These are phyloP conservation scores for Neobulgaria alba DNA, from an alignment of 2,329 filamentous ascomycete species.

Conservation along the genomic window DNA sequence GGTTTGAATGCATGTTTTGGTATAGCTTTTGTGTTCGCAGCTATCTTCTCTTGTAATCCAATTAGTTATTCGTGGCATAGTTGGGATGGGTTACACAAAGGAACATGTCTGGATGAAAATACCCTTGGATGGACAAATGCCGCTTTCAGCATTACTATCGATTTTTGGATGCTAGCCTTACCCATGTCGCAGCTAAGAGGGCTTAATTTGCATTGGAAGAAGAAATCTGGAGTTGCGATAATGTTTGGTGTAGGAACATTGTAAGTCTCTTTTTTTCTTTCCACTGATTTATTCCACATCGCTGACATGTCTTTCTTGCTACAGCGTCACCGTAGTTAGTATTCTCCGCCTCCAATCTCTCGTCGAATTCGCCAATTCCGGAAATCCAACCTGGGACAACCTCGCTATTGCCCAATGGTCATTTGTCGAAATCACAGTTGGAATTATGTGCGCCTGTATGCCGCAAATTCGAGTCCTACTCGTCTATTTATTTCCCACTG, in stretches of 20 bases:
- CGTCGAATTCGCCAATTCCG: constrained; percentile 14
- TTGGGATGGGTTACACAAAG: constrained; percentile 41
- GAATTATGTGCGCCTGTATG: constrained; percentile 24
- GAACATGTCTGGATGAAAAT: constrained; percentile 42
- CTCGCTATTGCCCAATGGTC: constrained; percentile 15
- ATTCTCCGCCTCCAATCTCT: constrained; percentile 21
- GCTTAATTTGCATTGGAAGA: constrained; percentile 38
- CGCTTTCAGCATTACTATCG: constrained; percentile 42
- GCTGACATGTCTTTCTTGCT: no score
- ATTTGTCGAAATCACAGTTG: constrained; percentile 20
- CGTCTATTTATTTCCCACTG: constrained; percentile 14
- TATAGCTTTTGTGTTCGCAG: constrained; percentile 28
- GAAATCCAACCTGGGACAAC: constrained; percentile 23
- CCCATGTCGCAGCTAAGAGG: constrained; percentile 38
- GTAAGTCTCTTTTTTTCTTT: no score
- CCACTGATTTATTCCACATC: no score
- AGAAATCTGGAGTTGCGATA: constrained; percentile 39
- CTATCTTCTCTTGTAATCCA: constrained; percentile 43
- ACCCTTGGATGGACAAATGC: constrained; percentile 43
- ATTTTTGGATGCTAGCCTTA: constrained; percentile 43
- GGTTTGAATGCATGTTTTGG: constrained; percentile 34
- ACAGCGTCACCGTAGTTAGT: constrained; percentile 21
- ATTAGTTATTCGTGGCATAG: constrained; percentile 43
- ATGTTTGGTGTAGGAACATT: constrained; percentile 36
- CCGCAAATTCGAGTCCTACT: constrained; percentile 19